Evolutionary conservation across 2,329 filamentous ascomycete genomes (phyloP).

Genomic region (Knufia petricola): DNA sequence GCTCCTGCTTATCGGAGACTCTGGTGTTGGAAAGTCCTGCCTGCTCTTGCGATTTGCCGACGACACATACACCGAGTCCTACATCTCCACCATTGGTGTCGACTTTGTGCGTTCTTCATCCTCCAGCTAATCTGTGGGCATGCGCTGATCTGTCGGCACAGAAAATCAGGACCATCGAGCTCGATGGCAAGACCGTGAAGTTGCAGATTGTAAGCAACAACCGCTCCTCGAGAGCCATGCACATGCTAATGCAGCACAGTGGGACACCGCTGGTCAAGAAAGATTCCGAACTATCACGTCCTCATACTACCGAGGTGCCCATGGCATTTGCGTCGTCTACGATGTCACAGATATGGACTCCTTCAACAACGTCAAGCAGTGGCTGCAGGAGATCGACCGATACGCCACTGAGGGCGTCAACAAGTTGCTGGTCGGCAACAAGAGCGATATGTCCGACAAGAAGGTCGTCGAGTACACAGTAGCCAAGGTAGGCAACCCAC

Average conservation of each 20-base stretch:
- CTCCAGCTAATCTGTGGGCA: not conserved
- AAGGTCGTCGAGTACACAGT: slow-evolving; percentile 99
- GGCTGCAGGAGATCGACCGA: slow-evolving; percentile 98
- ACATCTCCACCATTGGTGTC: slow-evolving; percentile 99
- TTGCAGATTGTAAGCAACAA: slow-evolving; percentile 77
- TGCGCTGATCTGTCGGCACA: slow-evolving; percentile 31
- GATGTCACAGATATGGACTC: slow-evolving; percentile 99
- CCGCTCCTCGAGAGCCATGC: not conserved
- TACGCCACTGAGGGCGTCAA: slow-evolving; percentile 99
- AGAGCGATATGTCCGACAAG: slow-evolving; percentile 99
- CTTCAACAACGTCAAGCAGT: slow-evolving; percentile 99
- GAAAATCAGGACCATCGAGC: slow-evolving; percentile 99
- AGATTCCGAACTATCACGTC: slow-evolving; percentile 99
- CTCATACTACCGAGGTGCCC: slow-evolving; percentile 97
- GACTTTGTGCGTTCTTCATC: slow-evolving; percentile 68
- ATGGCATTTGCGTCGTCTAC: slow-evolving; percentile 99
- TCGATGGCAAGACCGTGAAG: slow-evolving; percentile 99
- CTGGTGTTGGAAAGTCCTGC: slow-evolving; percentile 99
- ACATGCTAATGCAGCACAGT: slow-evolving; percentile 46
- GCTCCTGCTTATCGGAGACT: slow-evolving; percentile 99
- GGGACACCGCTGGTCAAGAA: slow-evolving; percentile 98
- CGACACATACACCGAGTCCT: slow-evolving; percentile 98
- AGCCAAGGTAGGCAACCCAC: slow-evolving; percentile 67
- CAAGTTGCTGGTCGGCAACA: slow-evolving; percentile 98
- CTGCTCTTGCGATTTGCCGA: slow-evolving; percentile 95